Evolutionary conservation across 1,284 basidiomycete genomes (phyloP).

Genomic region (Vanrija sp.): DNA sequence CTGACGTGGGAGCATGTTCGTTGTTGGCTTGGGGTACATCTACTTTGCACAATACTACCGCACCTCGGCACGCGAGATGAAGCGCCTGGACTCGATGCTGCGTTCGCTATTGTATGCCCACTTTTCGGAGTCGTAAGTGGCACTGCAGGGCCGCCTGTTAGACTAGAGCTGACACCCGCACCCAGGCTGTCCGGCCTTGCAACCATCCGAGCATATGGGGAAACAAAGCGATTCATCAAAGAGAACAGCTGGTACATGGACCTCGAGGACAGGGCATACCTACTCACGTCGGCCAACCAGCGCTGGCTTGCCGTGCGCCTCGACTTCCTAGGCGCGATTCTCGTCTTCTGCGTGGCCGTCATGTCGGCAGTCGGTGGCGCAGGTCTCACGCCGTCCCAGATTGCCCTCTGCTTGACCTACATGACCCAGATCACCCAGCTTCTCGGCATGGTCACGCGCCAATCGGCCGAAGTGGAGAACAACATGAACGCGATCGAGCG

Average conservation of each 20-base stretch:
- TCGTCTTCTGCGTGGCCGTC: slow-evolving; percentile 62
- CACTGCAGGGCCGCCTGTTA: slow-evolving; percentile 41
- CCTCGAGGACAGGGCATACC: slow-evolving; percentile 64
- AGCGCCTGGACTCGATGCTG: slow-evolving; percentile 58
- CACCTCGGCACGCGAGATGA: slow-evolving; percentile 71
- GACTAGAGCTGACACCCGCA: slow-evolving; percentile 18
- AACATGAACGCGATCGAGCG: slow-evolving; percentile 67
- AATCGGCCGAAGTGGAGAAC: slow-evolving; percentile 63
- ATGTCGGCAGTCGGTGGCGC: slow-evolving; percentile 50
- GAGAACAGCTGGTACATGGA: slow-evolving; percentile 71
- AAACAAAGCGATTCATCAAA: slow-evolving; percentile 60
- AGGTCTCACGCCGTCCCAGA: slow-evolving; percentile 62
- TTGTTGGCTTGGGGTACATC: slow-evolving; percentile 33
- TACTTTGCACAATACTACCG: slow-evolving; percentile 63
- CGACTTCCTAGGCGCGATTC: slow-evolving; percentile 64
- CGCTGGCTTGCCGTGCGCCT: slow-evolving; percentile 77
- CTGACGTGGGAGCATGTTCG: slow-evolving; percentile 21
- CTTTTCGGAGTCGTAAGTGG: slow-evolving; percentile 63
- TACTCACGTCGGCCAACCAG: slow-evolving; percentile 48
- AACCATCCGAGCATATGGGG: slow-evolving; percentile 70
- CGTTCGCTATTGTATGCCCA: slow-evolving; percentile 71
- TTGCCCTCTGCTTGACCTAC: slow-evolving; percentile 68
- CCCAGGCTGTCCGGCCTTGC: slow-evolving; percentile 60
- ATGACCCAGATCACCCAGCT: slow-evolving; percentile 55
- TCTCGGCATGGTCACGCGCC: slow-evolving; percentile 54